Percentiles rank a stretch among this genome's conserved stretches.
These are phyloP conservation scores for Ceratobasidium sp. DNA, from an alignment of 1,284 basidiomycete species.

Conservation along the genomic window DNA sequence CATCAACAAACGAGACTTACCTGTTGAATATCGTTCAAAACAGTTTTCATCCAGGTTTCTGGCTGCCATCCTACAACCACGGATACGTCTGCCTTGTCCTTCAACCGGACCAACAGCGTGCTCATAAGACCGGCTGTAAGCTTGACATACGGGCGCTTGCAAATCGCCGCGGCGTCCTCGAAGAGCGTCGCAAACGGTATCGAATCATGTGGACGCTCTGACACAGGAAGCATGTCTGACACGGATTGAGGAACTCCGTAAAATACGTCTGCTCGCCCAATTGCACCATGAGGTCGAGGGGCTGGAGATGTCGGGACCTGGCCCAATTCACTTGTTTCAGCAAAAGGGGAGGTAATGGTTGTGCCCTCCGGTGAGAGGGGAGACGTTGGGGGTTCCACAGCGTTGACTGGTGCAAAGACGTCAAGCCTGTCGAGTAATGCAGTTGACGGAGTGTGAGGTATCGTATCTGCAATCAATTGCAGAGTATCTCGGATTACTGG, in stretches of 20 bases:
- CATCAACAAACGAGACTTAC: constrained; percentile 45
- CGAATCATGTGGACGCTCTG: constrained; percentile 19
- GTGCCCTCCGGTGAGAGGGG: constrained; percentile 6
- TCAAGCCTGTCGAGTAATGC: constrained; percentile 36
- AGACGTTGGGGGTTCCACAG: constrained; percentile 4
- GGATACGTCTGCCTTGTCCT: constrained; percentile 47
- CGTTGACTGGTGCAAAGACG: neutral
- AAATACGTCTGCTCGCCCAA: constrained; percentile 19
- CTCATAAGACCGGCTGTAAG: constrained; percentile 60
- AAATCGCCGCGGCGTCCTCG: constrained; percentile 61
- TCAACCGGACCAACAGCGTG: constrained; percentile 57
- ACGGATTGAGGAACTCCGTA: neutral
- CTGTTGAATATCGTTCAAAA: constrained; percentile 46
- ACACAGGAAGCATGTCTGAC: neutral
- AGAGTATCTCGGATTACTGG: constrained; percentile 55
- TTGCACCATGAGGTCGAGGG: constrained; percentile 1
- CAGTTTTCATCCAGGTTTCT: constrained; percentile 48
- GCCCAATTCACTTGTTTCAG: neutral
- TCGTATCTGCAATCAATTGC: constrained; percentile 60
- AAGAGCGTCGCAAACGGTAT: constrained; percentile 65
- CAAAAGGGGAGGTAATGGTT: neutral
- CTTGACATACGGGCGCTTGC: constrained; percentile 59
- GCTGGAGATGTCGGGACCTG: neutral
- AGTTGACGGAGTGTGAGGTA: constrained; percentile 57
- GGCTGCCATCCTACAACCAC: constrained; percentile 57